Conservation (phyloP, 306 rosid species). For the Quercus robur region DNA sequence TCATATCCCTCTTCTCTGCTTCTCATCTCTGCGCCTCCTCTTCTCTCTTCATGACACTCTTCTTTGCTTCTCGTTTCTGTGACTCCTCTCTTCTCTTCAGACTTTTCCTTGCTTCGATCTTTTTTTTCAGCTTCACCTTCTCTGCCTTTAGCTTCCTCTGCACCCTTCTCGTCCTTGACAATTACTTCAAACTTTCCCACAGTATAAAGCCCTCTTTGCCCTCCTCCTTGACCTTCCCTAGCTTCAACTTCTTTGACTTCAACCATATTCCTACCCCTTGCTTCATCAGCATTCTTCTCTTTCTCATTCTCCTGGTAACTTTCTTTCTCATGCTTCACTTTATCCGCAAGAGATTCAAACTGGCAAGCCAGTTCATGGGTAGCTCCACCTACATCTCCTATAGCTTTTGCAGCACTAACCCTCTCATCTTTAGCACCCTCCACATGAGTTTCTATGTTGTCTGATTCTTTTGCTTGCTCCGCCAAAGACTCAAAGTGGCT, state of each 20-base stretch:
- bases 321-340: conserved; percentile 16
- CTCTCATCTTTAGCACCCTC: too few species aligned
- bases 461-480: conserved; percentile 13
- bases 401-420: too few species aligned
- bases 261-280: conserved; percentile 10
- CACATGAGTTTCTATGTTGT: neutral
- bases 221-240: neutral
- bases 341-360: conserved; percentile 49
- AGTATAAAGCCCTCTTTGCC: neutral
- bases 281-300: conserved; percentile 17
- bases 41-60: neutral
- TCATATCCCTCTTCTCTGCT: neutral
- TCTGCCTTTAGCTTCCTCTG: neutral
- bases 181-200: conserved; percentile 23
- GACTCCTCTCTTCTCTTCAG: neutral
- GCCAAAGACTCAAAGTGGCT: conserved; percentile 55
- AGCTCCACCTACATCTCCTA: too few species aligned
- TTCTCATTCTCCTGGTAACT: conserved; percentile 9
- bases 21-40: neutral
- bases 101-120: neutral
- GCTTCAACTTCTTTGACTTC: conserved; percentile 21
- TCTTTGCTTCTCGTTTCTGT: neutral
- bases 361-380: conserved; percentile 20
- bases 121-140: neutral
- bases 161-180: conserved; percentile 13